These are phyloP conservation scores for Trichomonascaceae sp. DNA, from an alignment of 1,139 yeast genomes.

Conservation along the genomic window DNA sequence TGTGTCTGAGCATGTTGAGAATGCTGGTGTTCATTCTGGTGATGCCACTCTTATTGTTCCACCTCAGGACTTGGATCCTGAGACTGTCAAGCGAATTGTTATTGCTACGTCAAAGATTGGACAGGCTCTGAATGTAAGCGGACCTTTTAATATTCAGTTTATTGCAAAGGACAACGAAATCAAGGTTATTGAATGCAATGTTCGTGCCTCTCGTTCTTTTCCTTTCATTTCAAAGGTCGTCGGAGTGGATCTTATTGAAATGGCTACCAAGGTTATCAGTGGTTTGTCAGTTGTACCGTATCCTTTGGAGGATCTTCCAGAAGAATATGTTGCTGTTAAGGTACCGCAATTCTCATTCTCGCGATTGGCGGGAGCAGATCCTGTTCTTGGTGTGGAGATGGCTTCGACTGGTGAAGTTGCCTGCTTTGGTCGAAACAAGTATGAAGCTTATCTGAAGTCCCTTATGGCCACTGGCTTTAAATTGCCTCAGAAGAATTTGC, in stretches of 20 bases:
- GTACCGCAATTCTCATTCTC: conserved; percentile 98
- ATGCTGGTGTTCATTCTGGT: conserved; percentile 99
- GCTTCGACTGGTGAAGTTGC: conserved; percentile 99
- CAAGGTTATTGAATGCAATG: conserved; percentile 97
- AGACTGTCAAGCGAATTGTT: conserved; percentile 84
- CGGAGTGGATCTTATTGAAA: conserved; percentile 92
- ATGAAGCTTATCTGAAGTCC: conserved; percentile 95
- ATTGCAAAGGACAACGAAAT: conserved; percentile 87
- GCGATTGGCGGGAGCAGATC: conserved; percentile 97
- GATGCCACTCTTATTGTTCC: conserved; percentile 97
- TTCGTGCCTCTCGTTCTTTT: conserved; percentile 97
- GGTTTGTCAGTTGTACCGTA: conserved; percentile 84
- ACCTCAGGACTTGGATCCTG: conserved; percentile 91
- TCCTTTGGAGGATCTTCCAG: conserved; percentile 83
- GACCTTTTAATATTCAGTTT: conserved; percentile 97
- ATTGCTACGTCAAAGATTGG: conserved; percentile 97
- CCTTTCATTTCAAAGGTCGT: conserved; percentile 98
- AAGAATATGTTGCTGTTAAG: conserved; percentile 92
- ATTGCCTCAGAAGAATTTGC: conserved; percentile 89
- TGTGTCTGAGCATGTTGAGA: conserved; percentile 97
- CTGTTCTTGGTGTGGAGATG: conserved; percentile 98
- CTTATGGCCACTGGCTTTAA: conserved; percentile 92
- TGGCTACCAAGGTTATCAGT: conserved; percentile 95
- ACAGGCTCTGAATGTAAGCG: conserved; percentile 90
- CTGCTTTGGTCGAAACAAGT: conserved; percentile 89